Evolutionary conservation across 352 stramenopile genomes (phyloP), one percentile per base, ranked within the genome.

Genomic region (Globisporangium echinulatum): DNA sequence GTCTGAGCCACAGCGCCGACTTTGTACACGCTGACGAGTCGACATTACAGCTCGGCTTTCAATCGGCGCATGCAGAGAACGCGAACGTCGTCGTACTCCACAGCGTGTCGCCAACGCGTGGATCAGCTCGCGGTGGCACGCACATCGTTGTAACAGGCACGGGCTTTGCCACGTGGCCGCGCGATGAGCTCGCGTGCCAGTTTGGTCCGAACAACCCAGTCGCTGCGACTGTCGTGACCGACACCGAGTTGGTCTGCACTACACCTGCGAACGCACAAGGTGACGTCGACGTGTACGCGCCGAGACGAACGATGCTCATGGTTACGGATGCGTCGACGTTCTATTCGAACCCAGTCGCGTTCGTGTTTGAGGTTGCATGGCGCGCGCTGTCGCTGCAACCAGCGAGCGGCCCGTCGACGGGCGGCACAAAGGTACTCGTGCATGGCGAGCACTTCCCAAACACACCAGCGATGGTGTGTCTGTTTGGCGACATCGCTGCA

Each of bases 301-400:
- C 68, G 8, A 63, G 47, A 0, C 49, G 56, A 48, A 79, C 65
- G 0, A 86, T 77, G 53, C n/a, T 85, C 54, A 80, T 83, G 65
- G 63, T 91, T 15, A 89, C 75, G 0, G 74, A 89, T 49, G 68
- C 65, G 3, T 50, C 71, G 38, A 69, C 64, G 1, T 82, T 82
- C 52, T 89, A 68, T 52, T 87, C 82, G 0, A 92, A 92, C 61
- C 76, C 74, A 8, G 39, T 88, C 25, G 50, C 57, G 14, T 92
- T 74, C 38, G 43, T 59, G 0, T 92, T 88, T 52, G 73, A 87
- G 38, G 49, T 50, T 10, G 58, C 25, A 0, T 91, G 77, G 75
- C 56, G 36, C 6, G 33, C 84, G 4, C 56, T 25, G 0, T 60
- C 64, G 9, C 54, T 74, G 25, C 64, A 39, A 5, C 77, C 74